phyloP scores from a whole-genome alignment of 2,329 filamentous ascomycete genomes.

The Alternaria brassicae region DNA sequence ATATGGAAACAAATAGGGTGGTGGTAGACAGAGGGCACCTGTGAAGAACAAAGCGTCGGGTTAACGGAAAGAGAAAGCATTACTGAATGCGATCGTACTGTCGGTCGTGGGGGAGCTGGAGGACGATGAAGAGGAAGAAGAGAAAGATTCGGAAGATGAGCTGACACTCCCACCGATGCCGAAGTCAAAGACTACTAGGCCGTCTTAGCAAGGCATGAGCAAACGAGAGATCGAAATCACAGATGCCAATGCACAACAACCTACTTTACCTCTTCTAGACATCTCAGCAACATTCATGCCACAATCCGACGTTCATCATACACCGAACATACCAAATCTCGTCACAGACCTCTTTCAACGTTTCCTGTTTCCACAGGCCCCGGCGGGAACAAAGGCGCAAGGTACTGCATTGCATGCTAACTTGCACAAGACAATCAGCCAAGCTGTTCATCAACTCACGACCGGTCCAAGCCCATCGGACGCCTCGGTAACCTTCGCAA shows the following conservation, averaged over 20 bases:
- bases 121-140: slow-evolving; percentile 26
- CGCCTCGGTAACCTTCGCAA: slow-evolving; percentile 11
- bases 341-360: too few species aligned
- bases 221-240: not conserved
- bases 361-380: slow-evolving; percentile 39
- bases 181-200: slow-evolving; percentile 11
- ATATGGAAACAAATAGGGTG: slow-evolving; percentile 79
- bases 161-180: slow-evolving; percentile 33
- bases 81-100: slow-evolving; percentile 34
- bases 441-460: slow-evolving; percentile 36
- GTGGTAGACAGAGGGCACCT: slow-evolving; percentile 90
- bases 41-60: slow-evolving; percentile 57
- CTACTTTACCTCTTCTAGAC: not conserved
- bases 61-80: slow-evolving; percentile 31
- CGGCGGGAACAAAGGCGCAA: slow-evolving; percentile 35
- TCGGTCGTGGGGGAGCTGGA: slow-evolving; percentile 44
- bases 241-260: not conserved
- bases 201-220: not conserved
- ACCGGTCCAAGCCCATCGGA: slow-evolving; percentile 23
- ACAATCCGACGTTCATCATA: slow-evolving; percentile 8
- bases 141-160: slow-evolving; percentile 37
- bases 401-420: slow-evolving; percentile 33
- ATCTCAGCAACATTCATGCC: slow-evolving; percentile 4
- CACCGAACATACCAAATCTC: too few species aligned
- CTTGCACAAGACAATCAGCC: slow-evolving; percentile 33